Conservation (phyloP, 441 rosid species). For the Biscutella laevigata region DNA sequence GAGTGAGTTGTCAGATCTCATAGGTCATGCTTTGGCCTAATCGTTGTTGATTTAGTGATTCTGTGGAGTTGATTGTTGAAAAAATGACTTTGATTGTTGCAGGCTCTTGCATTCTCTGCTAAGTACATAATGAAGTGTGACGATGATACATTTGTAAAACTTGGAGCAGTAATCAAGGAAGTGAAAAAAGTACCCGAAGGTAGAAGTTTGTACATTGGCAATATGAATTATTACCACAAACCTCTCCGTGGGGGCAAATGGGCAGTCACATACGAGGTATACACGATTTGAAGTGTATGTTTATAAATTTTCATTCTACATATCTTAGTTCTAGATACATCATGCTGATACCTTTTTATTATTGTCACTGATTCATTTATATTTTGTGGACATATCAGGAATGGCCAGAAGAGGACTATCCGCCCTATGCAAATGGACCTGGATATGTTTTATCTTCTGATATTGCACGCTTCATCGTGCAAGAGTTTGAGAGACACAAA, state of each 20-base stretch:
- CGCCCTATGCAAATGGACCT: conserved; percentile 94
- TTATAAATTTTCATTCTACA: too few relatives aligned
- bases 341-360: too few relatives aligned
- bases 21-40: neutral
- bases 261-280: conserved; percentile 89
- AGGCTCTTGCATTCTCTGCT: conserved; percentile 52
- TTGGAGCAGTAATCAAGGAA: conserved; percentile 55
- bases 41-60: neutral
- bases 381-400: conserved; percentile 37
- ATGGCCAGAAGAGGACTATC: conserved; percentile 97
- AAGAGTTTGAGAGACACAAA: conserved; percentile 69
- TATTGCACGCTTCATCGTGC: conserved; percentile 60
- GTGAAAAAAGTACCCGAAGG: conserved; percentile 48
- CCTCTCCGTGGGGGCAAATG: conserved; percentile 84
- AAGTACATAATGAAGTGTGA: conserved; percentile 83
- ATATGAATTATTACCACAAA: conserved; percentile 73
- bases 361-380: neutral
- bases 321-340: too few relatives aligned
- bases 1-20: conserved; percentile 41
- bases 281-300: too few relatives aligned
- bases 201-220: conserved; percentile 70
- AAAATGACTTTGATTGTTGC: conserved; percentile 11
- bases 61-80: conserved; percentile 6
- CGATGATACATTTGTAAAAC: conserved; percentile 77
- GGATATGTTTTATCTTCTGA: conserved; percentile 79